Evolutionary conservation across 176 grass and related monocot genomes (phyloP), one percentile per base, ranked within the genome.

Genomic region (Puccinellia tenuiflora): DNA sequence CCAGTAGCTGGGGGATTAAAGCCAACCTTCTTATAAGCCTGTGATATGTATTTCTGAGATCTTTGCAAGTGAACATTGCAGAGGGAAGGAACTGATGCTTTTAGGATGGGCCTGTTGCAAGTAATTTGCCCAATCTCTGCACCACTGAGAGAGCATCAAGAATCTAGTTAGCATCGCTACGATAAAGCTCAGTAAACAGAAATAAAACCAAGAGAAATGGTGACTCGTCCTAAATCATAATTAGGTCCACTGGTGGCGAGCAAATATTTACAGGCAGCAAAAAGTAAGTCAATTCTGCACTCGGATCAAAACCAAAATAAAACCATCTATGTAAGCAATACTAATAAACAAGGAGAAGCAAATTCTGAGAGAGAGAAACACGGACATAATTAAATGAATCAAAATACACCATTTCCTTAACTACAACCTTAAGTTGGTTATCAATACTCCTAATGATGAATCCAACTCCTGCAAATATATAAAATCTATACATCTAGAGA

Each of bases 21-120:
- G 24, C 94, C 94, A 70, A 83, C 80, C 70, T 88, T 94, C 81
- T 86, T 94, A 75, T 94, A 90, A 76, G 84, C 91, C 75, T 94
- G 89, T 79, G 87, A 42, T 57, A 97, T 90, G 70, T 54, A 75
- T 73, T 71, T 92, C 68, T 92, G 94, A 68, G 63, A 69, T 85
- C 57, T 90, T 84, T 84, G 83, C 24, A 92, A 78, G 79, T 97
- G 94, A 79, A 76, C 34, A 80, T 87, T 85, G 83, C 94, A 97
- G 37, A 94, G 82, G 18, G 91, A 90, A 21, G 94, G 91, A 64
- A 85, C 80, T 31, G 89, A 84, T 85, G 91, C 90, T 86, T 83
- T 93, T 63, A 93, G 72, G 26, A 97, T 84, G 46, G 94, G 94
- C 39, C 79, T 90, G 51, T 88, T 84, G 78, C 94, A 97, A 65